These are phyloP conservation scores for Curvularia verruculosa DNA, from an alignment of 2,329 filamentous ascomycete genomes.

Conservation along the genomic window DNA sequence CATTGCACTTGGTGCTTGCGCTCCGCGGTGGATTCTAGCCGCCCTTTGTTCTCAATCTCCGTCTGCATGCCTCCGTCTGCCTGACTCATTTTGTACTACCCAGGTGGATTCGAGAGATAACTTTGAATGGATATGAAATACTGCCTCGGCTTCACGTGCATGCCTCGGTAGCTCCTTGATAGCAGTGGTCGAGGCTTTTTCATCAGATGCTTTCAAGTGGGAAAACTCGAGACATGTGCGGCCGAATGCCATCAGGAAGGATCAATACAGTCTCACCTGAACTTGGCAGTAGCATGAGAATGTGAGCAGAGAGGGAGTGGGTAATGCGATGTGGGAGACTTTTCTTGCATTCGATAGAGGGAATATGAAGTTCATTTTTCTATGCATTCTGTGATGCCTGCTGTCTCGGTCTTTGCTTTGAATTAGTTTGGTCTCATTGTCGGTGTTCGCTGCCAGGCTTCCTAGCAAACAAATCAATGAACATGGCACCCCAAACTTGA, in stretches of 20 bases:
- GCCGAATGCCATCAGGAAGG: not conserved
- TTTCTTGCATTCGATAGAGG: not conserved
- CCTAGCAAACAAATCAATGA: too few relatives aligned
- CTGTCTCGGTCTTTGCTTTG: not conserved
- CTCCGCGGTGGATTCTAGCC: slow-evolving; percentile 73
- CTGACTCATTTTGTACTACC: not conserved
- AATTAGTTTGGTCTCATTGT: not conserved
- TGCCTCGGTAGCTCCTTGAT: not conserved
- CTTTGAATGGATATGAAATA: not conserved
- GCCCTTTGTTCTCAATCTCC: not conserved
- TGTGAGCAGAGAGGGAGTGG: not conserved
- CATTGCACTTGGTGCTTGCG: slow-evolving; percentile 92
- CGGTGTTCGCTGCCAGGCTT: not conserved
- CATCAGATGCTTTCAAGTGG: not conserved
- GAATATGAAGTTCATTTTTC: not conserved
- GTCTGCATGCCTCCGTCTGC: not conserved
- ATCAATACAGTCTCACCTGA: not conserved
- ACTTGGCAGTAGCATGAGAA: not conserved
- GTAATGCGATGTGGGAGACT: not conserved
- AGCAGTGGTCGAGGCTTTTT: not conserved
- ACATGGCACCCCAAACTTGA: too few relatives aligned
- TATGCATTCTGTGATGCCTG: not conserved
- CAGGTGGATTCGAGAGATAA: not conserved
- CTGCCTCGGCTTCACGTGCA: not conserved
- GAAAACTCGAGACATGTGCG: not conserved